Evolutionary conservation across 2,329 filamentous ascomycete species (phyloP), one percentile per base, ranked within the genome.

Genomic region (Aspergillus tanneri): DNA sequence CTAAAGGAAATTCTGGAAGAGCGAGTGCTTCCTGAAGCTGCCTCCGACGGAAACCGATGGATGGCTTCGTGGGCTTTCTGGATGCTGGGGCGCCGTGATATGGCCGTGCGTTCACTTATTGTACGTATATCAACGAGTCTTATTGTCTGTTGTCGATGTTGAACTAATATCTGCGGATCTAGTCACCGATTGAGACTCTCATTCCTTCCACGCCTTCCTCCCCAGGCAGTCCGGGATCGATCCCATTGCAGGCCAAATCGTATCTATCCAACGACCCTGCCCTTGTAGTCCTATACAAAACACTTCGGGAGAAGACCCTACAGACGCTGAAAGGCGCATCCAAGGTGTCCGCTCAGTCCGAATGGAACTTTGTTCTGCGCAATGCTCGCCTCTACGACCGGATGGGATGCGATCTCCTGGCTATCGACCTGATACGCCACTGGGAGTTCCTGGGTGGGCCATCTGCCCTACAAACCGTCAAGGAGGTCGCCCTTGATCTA

Each of bases 31-130:
- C 81, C 84, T 0, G 72, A 88, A 53, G 93, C 93, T 14, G 84
- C 87, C 0, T 79, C 84, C 32, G 85, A 92, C 54, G 90, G 90
- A 2, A 92, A 99, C 63, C 81, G 92, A 48, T 99, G 93, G 92
- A 81, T 96, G 49, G 88, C 91, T 9, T 93, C 88, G 0, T 99
- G 93, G 93, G 88, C 89, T 2, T 96, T 96, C 65, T 95, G 90
- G 86, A 88, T 96, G 79, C 77, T 97, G 4, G 84, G 84, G 28
- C 81, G 87, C 53, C 83, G 85, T 51, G 88, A 95, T 57, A 87
- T 90, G 77, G 88, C 92, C 5, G 90, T 96, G 5, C 83, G 88
- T 43, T 84, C 87, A 5, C 75, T 99, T 3, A 86, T 95, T 58
- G 86, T 90, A 72, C 76, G 84, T 66, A 12, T 12, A 12, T 10